A percentile compares a stretch with the other conserved stretches of the same genome.
Conservation (phyloP, 1,139 yeast species). For the Debaryomycetaceae sp. region DNA sequence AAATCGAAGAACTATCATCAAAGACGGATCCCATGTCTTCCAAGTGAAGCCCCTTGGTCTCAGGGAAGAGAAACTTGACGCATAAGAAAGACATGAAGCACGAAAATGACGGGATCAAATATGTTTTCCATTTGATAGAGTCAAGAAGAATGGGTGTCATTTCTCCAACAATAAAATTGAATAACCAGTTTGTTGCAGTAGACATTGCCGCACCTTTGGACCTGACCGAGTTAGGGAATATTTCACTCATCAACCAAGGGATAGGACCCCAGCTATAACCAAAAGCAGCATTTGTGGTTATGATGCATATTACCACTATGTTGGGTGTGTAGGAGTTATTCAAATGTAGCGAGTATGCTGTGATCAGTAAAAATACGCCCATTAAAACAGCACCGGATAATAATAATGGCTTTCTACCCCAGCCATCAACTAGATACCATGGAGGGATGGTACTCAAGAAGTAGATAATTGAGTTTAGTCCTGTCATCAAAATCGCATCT, state of each 20-base stretch:
- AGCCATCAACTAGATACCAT: conserved; percentile 83
- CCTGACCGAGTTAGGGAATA: conserved; percentile 81
- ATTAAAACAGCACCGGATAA: conserved; percentile 74
- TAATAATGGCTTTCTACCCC: conserved; percentile 87
- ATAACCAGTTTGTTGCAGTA: conserved; percentile 94
- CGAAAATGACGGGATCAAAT: conserved; percentile 74
- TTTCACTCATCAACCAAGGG: conserved; percentile 92
- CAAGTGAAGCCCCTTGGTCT: conserved; percentile 51
- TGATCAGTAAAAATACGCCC: conserved; percentile 66
- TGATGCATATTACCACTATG: conserved; percentile 71
- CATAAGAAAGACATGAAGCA: conserved; percentile 67
- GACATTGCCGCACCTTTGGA: conserved; percentile 91
- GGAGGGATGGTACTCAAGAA: conserved; percentile 79
- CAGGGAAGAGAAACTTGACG: conserved; percentile 49
- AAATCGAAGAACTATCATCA: conserved; percentile 43
- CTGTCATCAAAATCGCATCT: conserved; percentile 87
- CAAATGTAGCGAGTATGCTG: conserved; percentile 63
- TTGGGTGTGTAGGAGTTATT: conserved; percentile 62
- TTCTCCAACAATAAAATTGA: conserved; percentile 88
- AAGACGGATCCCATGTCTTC: conserved; percentile 56
- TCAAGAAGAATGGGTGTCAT: conserved; percentile 85
- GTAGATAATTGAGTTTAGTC: conserved; percentile 78
- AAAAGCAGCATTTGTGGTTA: conserved; percentile 78
- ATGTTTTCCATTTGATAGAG: conserved; percentile 71
- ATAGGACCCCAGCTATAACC: conserved; percentile 94